Evolutionary conservation across 345 rosid species (phyloP).

Genomic region (Turritis glabra): DNA sequence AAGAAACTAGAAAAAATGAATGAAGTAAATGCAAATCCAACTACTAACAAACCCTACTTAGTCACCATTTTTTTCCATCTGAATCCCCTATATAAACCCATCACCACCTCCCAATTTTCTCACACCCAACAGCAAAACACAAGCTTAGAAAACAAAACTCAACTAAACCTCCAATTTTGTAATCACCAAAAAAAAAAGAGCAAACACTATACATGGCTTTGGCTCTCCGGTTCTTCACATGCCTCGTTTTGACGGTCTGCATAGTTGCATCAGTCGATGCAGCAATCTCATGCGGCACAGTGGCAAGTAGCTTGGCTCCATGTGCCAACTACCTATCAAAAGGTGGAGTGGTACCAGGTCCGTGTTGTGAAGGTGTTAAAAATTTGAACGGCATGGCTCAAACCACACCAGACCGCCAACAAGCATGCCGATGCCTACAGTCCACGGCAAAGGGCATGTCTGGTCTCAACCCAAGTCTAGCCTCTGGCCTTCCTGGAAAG

Average conservation of each 20-base stretch:
- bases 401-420: slow-evolving; percentile 51
- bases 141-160: neutral
- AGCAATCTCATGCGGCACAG: slow-evolving; percentile 42
- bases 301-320: slow-evolving; percentile 18
- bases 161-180: neutral
- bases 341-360: neutral
- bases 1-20: neutral
- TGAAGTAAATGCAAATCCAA: slow-evolving; percentile 1
- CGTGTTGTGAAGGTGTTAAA: slow-evolving; percentile 49
- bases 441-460: neutral
- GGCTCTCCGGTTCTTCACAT: neutral
- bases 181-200: neutral
- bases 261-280: slow-evolving; percentile 28
- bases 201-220: slow-evolving; percentile 22
- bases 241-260: neutral
- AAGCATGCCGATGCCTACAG: slow-evolving; percentile 51
- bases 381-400: slow-evolving; percentile 36
- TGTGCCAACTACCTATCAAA: slow-evolving; percentile 39
- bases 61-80: neutral
- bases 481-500: slow-evolving; percentile 40
- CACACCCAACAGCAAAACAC: slow-evolving; percentile 12
- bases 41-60: slow-evolving; percentile 2
- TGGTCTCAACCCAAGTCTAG: slow-evolving; percentile 22
- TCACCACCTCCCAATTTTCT: neutral
- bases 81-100: slow-evolving; percentile 9